A percentile compares a stretch with the other conserved stretches of the same genome.
These are phyloP conservation scores for Penicillium riverlandense DNA, from an alignment of 495 filamentous ascomycete genomes.

Conservation along the genomic window DNA sequence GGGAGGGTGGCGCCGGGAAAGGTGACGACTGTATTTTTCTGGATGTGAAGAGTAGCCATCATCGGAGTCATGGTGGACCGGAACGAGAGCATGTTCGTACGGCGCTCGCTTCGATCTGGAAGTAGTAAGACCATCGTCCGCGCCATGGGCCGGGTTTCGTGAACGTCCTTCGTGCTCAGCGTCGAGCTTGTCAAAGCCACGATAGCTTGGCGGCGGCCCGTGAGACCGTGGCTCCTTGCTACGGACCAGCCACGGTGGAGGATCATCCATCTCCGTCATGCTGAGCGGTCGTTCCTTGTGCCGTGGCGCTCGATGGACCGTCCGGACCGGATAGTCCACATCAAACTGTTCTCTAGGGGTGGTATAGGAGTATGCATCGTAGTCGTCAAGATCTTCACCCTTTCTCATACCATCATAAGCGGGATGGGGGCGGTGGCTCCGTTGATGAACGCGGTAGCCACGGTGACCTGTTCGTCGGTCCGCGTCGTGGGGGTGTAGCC, in stretches of 20 bases:
- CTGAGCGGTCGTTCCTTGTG: slow-evolving; percentile 54
- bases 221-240: slow-evolving; percentile 34
- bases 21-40: slow-evolving; percentile 7
- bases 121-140: slow-evolving; percentile 22
- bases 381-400: slow-evolving; percentile 55
- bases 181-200: slow-evolving; percentile 55
- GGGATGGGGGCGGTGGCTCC: slow-evolving; percentile 20
- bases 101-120: slow-evolving; percentile 20
- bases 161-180: slow-evolving; percentile 19
- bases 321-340: slow-evolving; percentile 50
- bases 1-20: slow-evolving; percentile 17
- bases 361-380: slow-evolving; percentile 62
- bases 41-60: slow-evolving; percentile 28
- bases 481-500: slow-evolving; percentile 9
- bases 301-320: slow-evolving; percentile 41
- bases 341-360: slow-evolving; percentile 61
- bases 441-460: slow-evolving; percentile 18
- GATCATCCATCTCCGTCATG: slow-evolving; percentile 54
- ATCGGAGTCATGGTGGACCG: slow-evolving; percentile 33
- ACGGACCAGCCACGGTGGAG: slow-evolving; percentile 33
- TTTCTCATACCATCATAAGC: slow-evolving; percentile 28
- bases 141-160: slow-evolving; percentile 22
- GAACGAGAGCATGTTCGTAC: slow-evolving; percentile 28
- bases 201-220: slow-evolving; percentile 53
- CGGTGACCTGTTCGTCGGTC: slow-evolving; percentile 10